phyloP scores from a whole-genome alignment of 2,329 filamentous ascomycete genomes.

The Rutstroemia sydowiana region DNA sequence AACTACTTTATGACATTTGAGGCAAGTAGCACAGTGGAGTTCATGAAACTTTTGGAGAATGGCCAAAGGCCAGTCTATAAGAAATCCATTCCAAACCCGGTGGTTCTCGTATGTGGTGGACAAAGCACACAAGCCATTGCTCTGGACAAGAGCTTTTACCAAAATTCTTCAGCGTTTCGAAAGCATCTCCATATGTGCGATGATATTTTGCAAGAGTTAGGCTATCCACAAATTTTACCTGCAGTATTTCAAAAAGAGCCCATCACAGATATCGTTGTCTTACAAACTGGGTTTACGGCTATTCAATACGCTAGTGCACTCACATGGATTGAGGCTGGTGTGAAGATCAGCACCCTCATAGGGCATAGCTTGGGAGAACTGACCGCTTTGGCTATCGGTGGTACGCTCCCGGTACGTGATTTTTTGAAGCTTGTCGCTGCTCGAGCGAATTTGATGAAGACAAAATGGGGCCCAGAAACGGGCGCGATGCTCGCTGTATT shows the following conservation, averaged over 20 bases:
- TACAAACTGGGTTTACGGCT: slow-evolving; percentile 15
- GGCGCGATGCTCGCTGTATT: background rate
- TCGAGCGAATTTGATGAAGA: slow-evolving; percentile 30
- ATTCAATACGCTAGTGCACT: slow-evolving; percentile 17
- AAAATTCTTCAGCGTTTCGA: slow-evolving; percentile 8
- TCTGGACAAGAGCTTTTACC: slow-evolving; percentile 5
- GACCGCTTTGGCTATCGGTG: slow-evolving; percentile 31
- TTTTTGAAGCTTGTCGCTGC: slow-evolving; percentile 23
- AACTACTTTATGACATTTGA: background rate
- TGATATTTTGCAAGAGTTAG: slow-evolving; percentile 1
- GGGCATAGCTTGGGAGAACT: slow-evolving; percentile 37
- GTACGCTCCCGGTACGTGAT: background rate
- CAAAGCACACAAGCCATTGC: too few relatives aligned
- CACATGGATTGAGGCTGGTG: slow-evolving; percentile 15
- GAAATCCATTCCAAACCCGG: background rate
- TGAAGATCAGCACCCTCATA: slow-evolving; percentile 12
- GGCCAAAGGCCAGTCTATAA: slow-evolving; percentile 28
- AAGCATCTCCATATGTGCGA: slow-evolving; percentile 14
- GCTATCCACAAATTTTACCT: slow-evolving; percentile 11
- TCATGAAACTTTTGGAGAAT: too few relatives aligned
- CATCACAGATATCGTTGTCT: slow-evolving; percentile 6
- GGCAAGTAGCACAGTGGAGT: background rate
- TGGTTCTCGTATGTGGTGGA: background rate
- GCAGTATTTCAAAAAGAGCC: slow-evolving; percentile 12
- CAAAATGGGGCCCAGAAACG: background rate